A percentile compares a stretch with the other conserved stretches of the same genome.
Conservation (phyloP, 805 yeast species). For the Ogataea saltuana region DNA sequence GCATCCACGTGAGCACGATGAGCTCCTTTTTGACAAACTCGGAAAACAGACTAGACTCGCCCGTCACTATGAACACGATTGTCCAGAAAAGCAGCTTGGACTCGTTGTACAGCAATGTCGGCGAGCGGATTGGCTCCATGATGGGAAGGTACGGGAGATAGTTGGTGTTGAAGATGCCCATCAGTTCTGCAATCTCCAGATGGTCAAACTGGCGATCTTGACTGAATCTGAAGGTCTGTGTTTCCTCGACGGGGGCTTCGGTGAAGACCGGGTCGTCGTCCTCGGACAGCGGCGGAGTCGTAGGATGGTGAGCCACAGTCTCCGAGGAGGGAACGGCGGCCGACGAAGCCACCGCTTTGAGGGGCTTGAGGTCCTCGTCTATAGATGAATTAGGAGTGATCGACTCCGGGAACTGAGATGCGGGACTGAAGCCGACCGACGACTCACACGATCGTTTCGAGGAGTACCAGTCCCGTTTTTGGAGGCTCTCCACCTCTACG, state of each 20-base stretch:
- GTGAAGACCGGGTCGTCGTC: slow-evolving; percentile 10
- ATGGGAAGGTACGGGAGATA: slow-evolving; percentile 29
- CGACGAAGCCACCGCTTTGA: neutral
- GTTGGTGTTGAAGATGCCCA: slow-evolving; percentile 24
- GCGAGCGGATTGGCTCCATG: slow-evolving; percentile 26
- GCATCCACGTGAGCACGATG: slow-evolving; percentile 16
- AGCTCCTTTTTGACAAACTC: slow-evolving; percentile 22
- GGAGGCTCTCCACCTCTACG: slow-evolving; percentile 25
- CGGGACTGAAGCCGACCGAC: no score
- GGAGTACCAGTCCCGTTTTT: neutral
- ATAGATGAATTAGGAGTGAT: neutral
- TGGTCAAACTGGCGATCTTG: slow-evolving; percentile 10
- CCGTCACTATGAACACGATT: slow-evolving; percentile 25
- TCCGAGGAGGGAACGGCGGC: neutral
- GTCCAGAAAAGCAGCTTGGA: slow-evolving; percentile 37
- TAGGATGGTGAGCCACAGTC: neutral
- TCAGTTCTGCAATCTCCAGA: slow-evolving; percentile 15
- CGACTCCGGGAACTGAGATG: neutral
- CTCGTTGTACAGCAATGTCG: slow-evolving; percentile 20
- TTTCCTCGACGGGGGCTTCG: slow-evolving; percentile 1
- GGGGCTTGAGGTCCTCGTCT: slow-evolving; percentile 2
- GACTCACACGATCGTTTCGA: neutral
- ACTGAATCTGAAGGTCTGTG: slow-evolving; percentile 9
- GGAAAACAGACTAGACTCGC: slow-evolving; percentile 18
- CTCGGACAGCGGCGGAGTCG: slow-evolving; percentile 20